phyloP scores from a whole-genome alignment of 1,284 basidiomycete species.

The Ceratobasidium sp. region DNA sequence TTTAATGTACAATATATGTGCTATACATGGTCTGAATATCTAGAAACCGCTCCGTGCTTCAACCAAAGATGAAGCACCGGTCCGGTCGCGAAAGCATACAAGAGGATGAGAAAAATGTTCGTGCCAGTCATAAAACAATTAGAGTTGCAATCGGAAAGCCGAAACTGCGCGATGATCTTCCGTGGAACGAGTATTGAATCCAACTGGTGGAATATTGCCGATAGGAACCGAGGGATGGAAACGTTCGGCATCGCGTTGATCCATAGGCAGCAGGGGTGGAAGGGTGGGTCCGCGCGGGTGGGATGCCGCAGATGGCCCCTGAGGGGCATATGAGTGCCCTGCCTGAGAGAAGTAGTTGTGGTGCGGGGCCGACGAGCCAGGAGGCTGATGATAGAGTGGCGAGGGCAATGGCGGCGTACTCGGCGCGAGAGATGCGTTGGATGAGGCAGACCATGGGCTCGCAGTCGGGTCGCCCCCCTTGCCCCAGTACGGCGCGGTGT shows the following conservation, averaged over 20 bases:
- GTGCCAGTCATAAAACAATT: background rate
- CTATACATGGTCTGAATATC: conserved; percentile 7
- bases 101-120: background rate
- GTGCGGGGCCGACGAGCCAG: background rate
- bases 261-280: background rate
- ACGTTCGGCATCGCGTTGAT: background rate
- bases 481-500: background rate
- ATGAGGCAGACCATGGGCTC: conserved; percentile 30
- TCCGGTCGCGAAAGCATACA: conserved; percentile 28
- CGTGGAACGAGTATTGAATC: conserved; percentile 14
- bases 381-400: conserved; percentile 17
- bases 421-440: conserved; percentile 16
- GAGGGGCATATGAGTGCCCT: background rate
- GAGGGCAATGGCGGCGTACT: conserved; percentile 34
- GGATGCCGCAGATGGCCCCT: background rate
- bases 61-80: conserved; percentile 19
- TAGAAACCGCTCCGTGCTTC: conserved; percentile 37
- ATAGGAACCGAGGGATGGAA: conserved; percentile 2
- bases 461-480: conserved; percentile 21
- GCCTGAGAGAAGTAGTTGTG: background rate
- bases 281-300: background rate
- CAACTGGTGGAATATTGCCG: background rate
- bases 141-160: conserved; percentile 31
- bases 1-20: conserved; percentile 10
- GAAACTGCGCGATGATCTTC: conserved; percentile 31